Evolutionary conservation across 176 grass and related monocot species (phyloP), one percentile per base, ranked within the genome.

Genomic region (Dactylis glomerata): DNA sequence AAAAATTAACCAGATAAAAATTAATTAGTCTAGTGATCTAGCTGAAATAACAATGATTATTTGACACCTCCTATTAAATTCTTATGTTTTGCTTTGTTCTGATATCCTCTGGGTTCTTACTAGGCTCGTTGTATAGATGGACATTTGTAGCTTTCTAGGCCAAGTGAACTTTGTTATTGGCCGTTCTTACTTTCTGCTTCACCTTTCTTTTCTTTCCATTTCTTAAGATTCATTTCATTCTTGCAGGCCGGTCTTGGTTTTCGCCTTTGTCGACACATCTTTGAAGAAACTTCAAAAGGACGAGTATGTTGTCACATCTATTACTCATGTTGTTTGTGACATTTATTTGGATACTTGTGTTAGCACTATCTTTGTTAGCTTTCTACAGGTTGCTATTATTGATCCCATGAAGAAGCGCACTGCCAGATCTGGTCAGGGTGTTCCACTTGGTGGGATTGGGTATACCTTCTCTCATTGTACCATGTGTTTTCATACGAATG

Each of bases 361-460:
- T 76, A 85, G 50, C 59, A 17, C 37, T 87, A 58, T 17, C 34
- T 45, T 89, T 55, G 13, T 79, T 90, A 56, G 32, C 45, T 74
- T 82, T 73, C 12, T 83, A 49, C 86, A 98, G 96, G 61, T 71
- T 86, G 79, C 96, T 86, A 79, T 92, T 68, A 93, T 98, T 88
- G 91, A 98, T 95, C 96, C 96, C 44, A 81, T 82, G 89, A 95
- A 93, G 82, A 95, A 87, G 80, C 87, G 89, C 44, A 77, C 58
- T 85, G 91, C 87, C 38, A 90, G 71, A 83, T 93, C 93, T 80
- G 92, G 87, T 73, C 93, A 98, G 84, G 96, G 87, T 50, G 93
- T 93, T 78, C 96, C 96, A 85, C 86, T 98, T 59, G 96, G 96
- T 14, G 96, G 96, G 38, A 98, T 98, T 85, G 96, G 96, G 96